These are phyloP conservation scores for Parsonsia alboflavescens DNA, from an alignment of 257 asterid species.

Conservation along the genomic window DNA sequence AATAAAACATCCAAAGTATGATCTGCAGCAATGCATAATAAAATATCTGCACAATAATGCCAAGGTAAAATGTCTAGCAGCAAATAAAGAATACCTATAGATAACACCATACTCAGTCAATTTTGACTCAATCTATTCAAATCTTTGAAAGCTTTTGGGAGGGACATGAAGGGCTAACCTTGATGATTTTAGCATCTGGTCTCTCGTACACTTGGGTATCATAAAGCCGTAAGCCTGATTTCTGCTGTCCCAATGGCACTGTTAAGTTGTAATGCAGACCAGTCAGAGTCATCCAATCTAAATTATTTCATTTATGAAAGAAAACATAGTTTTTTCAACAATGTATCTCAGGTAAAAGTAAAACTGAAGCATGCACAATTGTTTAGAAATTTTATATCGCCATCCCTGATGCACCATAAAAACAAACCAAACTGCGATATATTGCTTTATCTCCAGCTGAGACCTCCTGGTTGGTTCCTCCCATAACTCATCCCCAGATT, in stretches of 20 bases:
- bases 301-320: not conserved
- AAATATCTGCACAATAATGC: not conserved
- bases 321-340: not conserved
- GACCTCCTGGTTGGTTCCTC: not conserved
- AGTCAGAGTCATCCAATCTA: conserved; percentile 22
- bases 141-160: conserved; percentile 2
- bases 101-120: not conserved
- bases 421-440: not conserved
- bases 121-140: not conserved
- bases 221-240: conserved; percentile 39
- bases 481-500: not conserved
- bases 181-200: conserved; percentile 47
- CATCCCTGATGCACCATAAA: not conserved
- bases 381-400: not conserved
- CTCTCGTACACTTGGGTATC: conserved; percentile 55
- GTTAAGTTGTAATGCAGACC: conserved; percentile 22
- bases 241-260: conserved; percentile 51
- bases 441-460: not conserved
- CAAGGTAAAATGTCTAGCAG: not conserved
- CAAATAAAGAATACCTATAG: not conserved
- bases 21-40: not conserved
- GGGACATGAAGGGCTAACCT: conserved; percentile 45
- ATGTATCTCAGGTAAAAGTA: not conserved
- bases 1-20: not conserved
- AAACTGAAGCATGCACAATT: not conserved